phyloP scores from a whole-genome alignment of 2,329 filamentous ascomycete species.

The Diplocarpon mali region DNA sequence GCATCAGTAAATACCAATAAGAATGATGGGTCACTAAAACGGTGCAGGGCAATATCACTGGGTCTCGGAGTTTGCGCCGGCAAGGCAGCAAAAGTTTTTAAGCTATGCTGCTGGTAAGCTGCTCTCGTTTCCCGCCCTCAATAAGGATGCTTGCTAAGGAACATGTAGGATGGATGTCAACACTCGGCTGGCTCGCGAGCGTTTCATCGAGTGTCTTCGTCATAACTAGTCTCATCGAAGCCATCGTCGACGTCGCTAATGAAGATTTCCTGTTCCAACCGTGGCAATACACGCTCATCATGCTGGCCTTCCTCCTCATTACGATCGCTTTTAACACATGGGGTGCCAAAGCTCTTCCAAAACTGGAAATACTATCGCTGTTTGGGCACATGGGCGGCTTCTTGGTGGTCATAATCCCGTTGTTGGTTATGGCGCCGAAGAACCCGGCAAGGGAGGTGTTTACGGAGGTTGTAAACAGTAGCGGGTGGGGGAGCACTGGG shows the following conservation, averaged over 20 bases:
- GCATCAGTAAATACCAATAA: too few species aligned
- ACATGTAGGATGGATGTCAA: conserved; percentile 33
- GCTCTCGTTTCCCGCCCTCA: background rate
- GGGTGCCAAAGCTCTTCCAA: conserved; percentile 30
- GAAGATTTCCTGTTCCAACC: conserved; percentile 26
- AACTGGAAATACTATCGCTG: conserved; percentile 34
- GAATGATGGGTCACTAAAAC: conserved; percentile 34
- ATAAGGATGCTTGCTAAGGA: conserved; percentile 2
- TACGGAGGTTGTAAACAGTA: conserved; percentile 25
- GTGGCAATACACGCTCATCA: conserved; percentile 36
- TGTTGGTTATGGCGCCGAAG: conserved; percentile 26
- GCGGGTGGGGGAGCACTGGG: conserved; percentile 27
- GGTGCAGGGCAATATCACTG: conserved; percentile 45
- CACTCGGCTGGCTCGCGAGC: conserved; percentile 35
- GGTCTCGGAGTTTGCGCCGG: conserved; percentile 43
- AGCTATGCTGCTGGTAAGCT: conserved; percentile 38
- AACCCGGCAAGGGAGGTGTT: conserved; percentile 23
- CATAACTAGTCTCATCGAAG: conserved; percentile 34
- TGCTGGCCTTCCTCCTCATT: conserved; percentile 32
- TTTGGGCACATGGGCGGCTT: conserved; percentile 36
- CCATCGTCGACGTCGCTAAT: conserved; percentile 28
- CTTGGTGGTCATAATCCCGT: conserved; percentile 31
- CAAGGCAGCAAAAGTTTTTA: conserved; percentile 37
- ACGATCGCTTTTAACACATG: conserved; percentile 35
- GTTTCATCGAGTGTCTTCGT: conserved; percentile 33